Evolutionary conservation across 208 protist species (phyloP), one percentile per base, ranked within the genome.

Genomic region (Phytomonas sp.): DNA sequence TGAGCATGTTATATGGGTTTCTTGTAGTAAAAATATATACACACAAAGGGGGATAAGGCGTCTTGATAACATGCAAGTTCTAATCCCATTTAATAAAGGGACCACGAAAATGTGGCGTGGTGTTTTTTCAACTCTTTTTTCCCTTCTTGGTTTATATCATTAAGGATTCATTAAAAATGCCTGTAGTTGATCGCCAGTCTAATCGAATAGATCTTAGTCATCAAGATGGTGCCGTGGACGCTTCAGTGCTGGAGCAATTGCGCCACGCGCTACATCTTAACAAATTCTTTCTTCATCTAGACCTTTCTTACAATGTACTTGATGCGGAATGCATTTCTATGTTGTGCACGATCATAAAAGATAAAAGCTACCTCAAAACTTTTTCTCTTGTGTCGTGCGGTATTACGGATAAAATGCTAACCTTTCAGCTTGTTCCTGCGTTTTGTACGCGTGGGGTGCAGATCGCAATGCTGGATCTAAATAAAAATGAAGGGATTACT

Each of bases 121-220:
- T 51, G 4, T 51, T 20, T 23, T 23, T 51, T 51, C 1, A 51
- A 51, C 2, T 17, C 29, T 20, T 28, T 28, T 26, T 63, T 36
- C 15, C 60, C 11, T 28, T 20, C 32, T 63, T 29, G 3, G 2
- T 63, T 63, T 63, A 63, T 32, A 1, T 63, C 11, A 32, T 28
- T 63, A 37, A 20, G 4, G 60, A 63, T 32, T 32, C 32, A 3
- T 36, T 63, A 4, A 13, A 68, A 68, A 46, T 40, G 65, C 33
- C 28, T 29, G 53, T 89, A 31, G 66, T 86, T 5, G 40, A 82
- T 53, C 63, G 67, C 13, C 36, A 29, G 6, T 34, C 62, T 30
- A 70, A 75, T 9, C 68, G 73, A 56, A 85, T 93, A 66, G 78
- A 95, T 65, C 78, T 95, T 5, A 85, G 89, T 71, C 75, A 85